Conservation (phyloP, 805 yeast species). For the Pichia californica region DNA sequence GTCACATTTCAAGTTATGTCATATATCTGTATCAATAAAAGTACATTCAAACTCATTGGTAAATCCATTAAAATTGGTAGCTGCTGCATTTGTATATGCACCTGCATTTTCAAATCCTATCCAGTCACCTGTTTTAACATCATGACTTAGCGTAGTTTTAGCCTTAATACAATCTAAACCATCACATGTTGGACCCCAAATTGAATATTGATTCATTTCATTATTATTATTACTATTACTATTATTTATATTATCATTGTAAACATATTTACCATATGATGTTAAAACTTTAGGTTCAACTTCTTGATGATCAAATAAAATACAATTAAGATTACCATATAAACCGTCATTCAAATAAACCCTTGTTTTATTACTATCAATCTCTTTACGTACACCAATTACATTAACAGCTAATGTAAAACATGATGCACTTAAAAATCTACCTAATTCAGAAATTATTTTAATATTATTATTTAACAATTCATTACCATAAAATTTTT, state of each 20-base stretch:
- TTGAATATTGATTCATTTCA: constrained; percentile 39
- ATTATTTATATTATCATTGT: neutral
- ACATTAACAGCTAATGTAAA: constrained; percentile 80
- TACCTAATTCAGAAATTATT: constrained; percentile 90
- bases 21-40: constrained; percentile 42
- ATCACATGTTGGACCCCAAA: constrained; percentile 99
- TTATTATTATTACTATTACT: neutral
- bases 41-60: constrained; percentile 50
- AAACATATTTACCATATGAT: constrained; percentile 35
- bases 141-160: constrained; percentile 45
- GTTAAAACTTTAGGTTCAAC: constrained; percentile 66
- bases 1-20: constrained; percentile 3
- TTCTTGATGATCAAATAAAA: constrained; percentile 83
- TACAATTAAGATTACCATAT: constrained; percentile 92
- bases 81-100: constrained; percentile 88
- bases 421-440: constrained; percentile 79
- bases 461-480: constrained; percentile 26
- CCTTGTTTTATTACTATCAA: constrained; percentile 45
- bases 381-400: constrained; percentile 63
- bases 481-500: constrained; percentile 55
- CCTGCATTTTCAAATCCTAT: constrained; percentile 76
- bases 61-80: constrained; percentile 92
- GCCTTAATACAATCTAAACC: constrained; percentile 80
- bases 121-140: constrained; percentile 87
- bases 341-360: constrained; percentile 90